Conservation (phyloP, 306 rosid species). For the Cotoneaster glaucophyllus region DNA sequence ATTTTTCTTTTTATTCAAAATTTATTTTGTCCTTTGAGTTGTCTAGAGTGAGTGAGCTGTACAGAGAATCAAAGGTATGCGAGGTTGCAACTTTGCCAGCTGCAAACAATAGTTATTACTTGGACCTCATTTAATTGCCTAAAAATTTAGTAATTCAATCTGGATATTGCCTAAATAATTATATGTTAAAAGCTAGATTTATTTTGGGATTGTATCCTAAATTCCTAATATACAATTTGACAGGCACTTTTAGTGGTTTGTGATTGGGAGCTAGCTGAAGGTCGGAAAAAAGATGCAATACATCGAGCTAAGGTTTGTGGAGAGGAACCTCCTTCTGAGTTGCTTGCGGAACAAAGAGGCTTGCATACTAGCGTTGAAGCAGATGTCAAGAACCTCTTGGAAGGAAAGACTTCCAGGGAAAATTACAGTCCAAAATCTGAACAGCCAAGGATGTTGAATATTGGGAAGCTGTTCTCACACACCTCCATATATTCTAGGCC, state of each 20-base stretch:
- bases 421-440: constrained; percentile 65
- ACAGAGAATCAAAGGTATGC: background rate
- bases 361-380: constrained; percentile 82
- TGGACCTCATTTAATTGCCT: constrained; percentile 5
- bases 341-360: constrained; percentile 99
- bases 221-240: background rate
- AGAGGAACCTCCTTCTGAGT: constrained; percentile 88
- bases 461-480: constrained; percentile 90
- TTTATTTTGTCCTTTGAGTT: background rate
- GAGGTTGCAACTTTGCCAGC: background rate
- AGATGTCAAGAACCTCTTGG: constrained; percentile 67
- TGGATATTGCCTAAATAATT: constrained; percentile 4
- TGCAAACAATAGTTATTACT: background rate
- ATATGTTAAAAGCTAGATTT: constrained; percentile 2
- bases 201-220: constrained; percentile 19
- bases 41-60: background rate
- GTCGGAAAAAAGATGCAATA: constrained; percentile 78
- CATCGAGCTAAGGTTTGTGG: constrained; percentile 99
- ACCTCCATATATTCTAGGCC: constrained; percentile 87
- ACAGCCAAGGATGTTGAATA: constrained; percentile 92
- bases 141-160: background rate
- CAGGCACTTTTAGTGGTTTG: constrained; percentile 91
- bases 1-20: background rate
- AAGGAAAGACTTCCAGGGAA: constrained; percentile 65
- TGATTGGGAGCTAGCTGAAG: constrained; percentile 96